A percentile compares a stretch with the other conserved stretches of the same genome.
These are phyloP conservation scores for Saururus chinensis DNA, from an alignment of 164 flowering plant genomes.

Conservation along the genomic window DNA sequence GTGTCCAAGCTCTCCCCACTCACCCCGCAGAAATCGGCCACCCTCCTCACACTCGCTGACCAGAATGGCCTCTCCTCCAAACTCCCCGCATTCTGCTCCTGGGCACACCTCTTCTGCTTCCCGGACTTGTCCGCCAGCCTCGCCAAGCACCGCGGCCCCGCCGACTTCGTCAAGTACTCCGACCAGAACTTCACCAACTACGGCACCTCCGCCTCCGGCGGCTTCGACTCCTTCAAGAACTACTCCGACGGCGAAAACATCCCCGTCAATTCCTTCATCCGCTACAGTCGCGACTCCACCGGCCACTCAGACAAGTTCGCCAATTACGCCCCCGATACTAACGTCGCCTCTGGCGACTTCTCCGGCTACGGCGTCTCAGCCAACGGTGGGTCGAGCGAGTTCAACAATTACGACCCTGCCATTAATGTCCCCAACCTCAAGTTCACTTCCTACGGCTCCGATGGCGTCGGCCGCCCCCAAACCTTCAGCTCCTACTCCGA, in stretches of 20 bases:
- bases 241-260: constrained; percentile 54
- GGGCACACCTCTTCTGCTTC: constrained; percentile 73
- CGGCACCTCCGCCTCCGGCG: constrained; percentile 37
- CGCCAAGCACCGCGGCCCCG: constrained; percentile 32
- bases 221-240: constrained; percentile 58
- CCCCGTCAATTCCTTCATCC: constrained; percentile 35
- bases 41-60: constrained; percentile 46
- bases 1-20: constrained; percentile 71
- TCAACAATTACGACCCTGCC: constrained; percentile 32
- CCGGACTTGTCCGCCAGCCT: constrained; percentile 40
- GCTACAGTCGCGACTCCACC: constrained; percentile 42
- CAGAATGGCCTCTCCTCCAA: constrained; percentile 33
- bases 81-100: constrained; percentile 52
- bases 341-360: constrained; percentile 49
- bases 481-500: constrained; percentile 38
- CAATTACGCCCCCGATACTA: constrained; percentile 40
- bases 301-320: constrained; percentile 49
- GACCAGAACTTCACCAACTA: constrained; percentile 72
- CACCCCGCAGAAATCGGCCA: constrained; percentile 36
- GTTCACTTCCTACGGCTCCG: constrained; percentile 44
- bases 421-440: constrained; percentile 54
- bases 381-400: constrained; percentile 53
- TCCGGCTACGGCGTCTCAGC: constrained; percentile 38
- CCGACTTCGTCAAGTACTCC: constrained; percentile 31
- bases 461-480: constrained; percentile 16